These are phyloP conservation scores for Claviceps spartinae DNA, from an alignment of 2,329 filamentous ascomycete species.

Conservation along the genomic window DNA sequence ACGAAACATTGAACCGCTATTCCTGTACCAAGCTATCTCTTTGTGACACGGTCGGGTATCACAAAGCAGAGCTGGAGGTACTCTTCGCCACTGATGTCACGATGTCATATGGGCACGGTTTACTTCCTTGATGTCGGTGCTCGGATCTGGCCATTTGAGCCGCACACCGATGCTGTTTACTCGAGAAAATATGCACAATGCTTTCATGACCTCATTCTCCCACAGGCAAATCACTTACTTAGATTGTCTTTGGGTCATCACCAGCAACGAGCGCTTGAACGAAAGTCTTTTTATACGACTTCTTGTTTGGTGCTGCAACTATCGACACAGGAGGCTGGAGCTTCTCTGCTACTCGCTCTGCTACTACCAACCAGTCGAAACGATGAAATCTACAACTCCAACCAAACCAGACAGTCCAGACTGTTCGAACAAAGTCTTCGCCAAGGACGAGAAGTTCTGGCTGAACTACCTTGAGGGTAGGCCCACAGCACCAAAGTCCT, in stretches of 20 bases:
- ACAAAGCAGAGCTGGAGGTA: too few species aligned
- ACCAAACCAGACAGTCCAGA: background rate
- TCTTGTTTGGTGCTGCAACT: too few species aligned
- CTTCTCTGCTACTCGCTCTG: background rate
- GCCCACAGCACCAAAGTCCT: conserved; percentile 7
- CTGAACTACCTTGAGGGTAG: conserved; percentile 12
- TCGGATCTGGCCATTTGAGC: background rate
- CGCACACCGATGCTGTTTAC: background rate
- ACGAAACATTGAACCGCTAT: too few species aligned
- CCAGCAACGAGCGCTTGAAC: too few species aligned
- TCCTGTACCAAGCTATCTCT: too few species aligned
- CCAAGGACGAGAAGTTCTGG: conserved; percentile 13
- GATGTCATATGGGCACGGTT: background rate
- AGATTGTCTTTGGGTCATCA: too few species aligned
- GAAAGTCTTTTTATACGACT: too few species aligned
- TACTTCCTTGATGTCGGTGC: background rate
- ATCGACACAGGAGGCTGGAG: background rate
- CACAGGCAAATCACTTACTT: too few species aligned
- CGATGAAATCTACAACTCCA: background rate
- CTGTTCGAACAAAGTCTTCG: background rate
- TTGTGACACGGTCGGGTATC: too few species aligned
- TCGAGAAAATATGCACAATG: background rate
- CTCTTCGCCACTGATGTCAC: too few species aligned
- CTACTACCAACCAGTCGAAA: background rate
- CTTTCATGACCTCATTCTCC: background rate